Percentiles rank a stretch among this genome's conserved stretches.
Evolutionary conservation across 495 filamentous ascomycete species (phyloP).

Genomic region (Daldinia vernicosa): DNA sequence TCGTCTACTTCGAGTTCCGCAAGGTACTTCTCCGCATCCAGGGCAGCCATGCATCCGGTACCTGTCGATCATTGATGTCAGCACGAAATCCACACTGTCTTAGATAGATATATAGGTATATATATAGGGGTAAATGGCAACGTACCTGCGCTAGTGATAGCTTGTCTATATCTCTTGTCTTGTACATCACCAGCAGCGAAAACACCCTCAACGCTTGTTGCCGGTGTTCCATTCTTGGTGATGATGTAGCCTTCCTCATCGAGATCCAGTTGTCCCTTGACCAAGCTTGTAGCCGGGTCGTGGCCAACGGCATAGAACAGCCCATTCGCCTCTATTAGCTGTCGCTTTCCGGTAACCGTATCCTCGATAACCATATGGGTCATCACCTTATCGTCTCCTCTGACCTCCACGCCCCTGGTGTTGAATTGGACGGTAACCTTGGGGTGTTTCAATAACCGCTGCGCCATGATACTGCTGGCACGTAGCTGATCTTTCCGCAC

Average conservation of each 20-base stretch:
- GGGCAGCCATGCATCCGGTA: constrained; percentile 90
- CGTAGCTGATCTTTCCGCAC: constrained; percentile 86
- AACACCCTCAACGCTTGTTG: constrained; percentile 88
- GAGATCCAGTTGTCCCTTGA: constrained; percentile 86
- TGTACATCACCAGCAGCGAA: constrained; percentile 98
- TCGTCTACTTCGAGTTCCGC: constrained; percentile 72
- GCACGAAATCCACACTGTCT: background rate
- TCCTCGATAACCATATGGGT: constrained; percentile 83
- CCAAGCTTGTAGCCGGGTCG: constrained; percentile 86
- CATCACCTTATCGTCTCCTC: constrained; percentile 88
- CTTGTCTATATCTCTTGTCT: constrained; percentile 97
- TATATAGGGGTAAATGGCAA: constrained; percentile 29
- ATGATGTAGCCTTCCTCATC: constrained; percentile 89
- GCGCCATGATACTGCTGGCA: constrained; percentile 91
- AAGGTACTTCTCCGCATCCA: constrained; percentile 93
- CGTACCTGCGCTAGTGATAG: constrained; percentile 95
- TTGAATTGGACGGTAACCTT: constrained; percentile 92
- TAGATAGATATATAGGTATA: no score
- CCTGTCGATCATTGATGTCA: constrained; percentile 62
- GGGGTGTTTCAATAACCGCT: constrained; percentile 78
- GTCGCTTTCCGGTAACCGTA: constrained; percentile 76
- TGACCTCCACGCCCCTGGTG: constrained; percentile 79
- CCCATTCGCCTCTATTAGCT: constrained; percentile 86
- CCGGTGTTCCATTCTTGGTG: constrained; percentile 86
- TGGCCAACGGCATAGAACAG: constrained; percentile 98